Evolutionary conservation across 2,329 filamentous ascomycete species (phyloP).

Genomic region (Nigrospora sphaerica): DNA sequence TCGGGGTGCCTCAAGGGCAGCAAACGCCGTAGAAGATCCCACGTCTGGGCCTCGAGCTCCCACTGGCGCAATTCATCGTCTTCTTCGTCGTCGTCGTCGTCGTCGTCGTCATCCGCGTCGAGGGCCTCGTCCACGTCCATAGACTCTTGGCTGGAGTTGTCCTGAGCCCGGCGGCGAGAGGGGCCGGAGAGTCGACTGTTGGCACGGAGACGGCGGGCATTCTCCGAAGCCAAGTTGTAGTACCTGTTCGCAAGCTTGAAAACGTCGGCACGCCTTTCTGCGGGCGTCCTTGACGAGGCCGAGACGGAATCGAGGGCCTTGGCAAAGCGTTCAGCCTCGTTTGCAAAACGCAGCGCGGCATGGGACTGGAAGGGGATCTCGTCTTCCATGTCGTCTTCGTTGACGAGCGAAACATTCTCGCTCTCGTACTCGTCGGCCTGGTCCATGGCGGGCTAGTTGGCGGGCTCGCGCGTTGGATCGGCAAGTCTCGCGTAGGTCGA

Average conservation of each 20-base stretch:
- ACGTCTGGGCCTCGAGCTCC: constrained; percentile 82
- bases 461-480: no score
- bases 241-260: constrained; percentile 62
- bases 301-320: constrained; percentile 73
- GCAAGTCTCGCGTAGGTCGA: no score
- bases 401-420: neutral
- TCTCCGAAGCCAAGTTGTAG: constrained; percentile 45
- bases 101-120: constrained; percentile 46
- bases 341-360: neutral
- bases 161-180: constrained; percentile 5
- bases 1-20: constrained; percentile 59
- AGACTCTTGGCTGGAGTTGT: constrained; percentile 29
- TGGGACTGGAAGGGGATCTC: constrained; percentile 3
- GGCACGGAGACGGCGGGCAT: constrained; percentile 31
- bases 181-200: neutral
- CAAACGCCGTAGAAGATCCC: constrained; percentile 75
- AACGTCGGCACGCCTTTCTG: constrained; percentile 58
- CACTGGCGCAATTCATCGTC: constrained; percentile 51
- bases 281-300: constrained; percentile 34
- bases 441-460: no score
- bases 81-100: constrained; percentile 18
- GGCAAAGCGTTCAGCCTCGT: constrained; percentile 80
- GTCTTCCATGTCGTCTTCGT: constrained; percentile 3
- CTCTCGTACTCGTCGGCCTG: no score
- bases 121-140: constrained; percentile 53